Conservation (phyloP, 257 asterid species). For the Primulina huaijiensis region DNA sequence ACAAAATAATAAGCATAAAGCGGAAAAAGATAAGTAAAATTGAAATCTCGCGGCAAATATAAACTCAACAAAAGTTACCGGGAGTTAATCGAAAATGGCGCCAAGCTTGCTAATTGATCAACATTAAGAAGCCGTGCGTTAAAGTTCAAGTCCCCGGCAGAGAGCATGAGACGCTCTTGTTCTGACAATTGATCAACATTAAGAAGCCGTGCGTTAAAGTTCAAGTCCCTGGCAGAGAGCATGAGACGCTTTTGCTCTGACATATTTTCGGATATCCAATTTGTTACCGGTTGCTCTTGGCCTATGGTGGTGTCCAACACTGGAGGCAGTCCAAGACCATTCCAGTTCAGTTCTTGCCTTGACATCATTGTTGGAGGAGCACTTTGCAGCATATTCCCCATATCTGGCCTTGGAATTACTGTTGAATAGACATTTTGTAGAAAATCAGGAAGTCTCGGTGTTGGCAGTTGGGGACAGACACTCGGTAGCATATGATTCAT, state of each 20-base stretch:
- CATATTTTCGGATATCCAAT: slow-evolving; percentile 13
- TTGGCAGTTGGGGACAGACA: slow-evolving; percentile 1
- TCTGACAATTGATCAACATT: slow-evolving; percentile 5
- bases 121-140: slow-evolving; percentile 11
- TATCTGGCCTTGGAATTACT: not conserved
- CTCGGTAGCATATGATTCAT: slow-evolving; percentile 20
- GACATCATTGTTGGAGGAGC: slow-evolving; percentile 17
- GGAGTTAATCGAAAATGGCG: slow-evolving; percentile 30
- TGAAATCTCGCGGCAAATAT: not conserved
- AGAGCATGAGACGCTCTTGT: slow-evolving; percentile 24
- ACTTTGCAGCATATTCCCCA: slow-evolving; percentile 11
- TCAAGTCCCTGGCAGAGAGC: slow-evolving; percentile 22
- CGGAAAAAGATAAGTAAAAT: not conserved
- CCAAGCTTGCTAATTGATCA: slow-evolving; percentile 25
- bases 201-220: slow-evolving; percentile 10
- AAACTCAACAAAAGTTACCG: slow-evolving; percentile 30
- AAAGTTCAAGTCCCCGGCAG: slow-evolving; percentile 17
- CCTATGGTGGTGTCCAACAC: not conserved
- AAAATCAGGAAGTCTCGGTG: slow-evolving; percentile 15
- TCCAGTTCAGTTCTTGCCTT: not conserved
- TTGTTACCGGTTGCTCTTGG: slow-evolving; percentile 11
- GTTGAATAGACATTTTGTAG: slow-evolving; percentile 2
- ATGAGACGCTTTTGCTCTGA: slow-evolving; percentile 21
- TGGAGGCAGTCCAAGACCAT: not conserved
- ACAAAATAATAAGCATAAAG: not conserved